Conservation (phyloP, 306 rosid genomes). For the Acacia melanoxylon region DNA sequence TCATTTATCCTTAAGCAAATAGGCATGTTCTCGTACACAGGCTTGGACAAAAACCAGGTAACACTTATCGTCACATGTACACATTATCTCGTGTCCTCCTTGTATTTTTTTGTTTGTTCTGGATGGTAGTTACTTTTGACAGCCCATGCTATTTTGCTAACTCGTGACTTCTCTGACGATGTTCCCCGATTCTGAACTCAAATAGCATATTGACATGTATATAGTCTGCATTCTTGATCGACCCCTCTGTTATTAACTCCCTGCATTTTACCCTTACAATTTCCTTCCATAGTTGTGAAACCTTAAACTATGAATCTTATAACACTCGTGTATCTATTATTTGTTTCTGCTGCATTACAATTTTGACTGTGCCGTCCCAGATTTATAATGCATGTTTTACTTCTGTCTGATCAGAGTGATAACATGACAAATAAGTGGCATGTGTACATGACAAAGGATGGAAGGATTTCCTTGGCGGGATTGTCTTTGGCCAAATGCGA, state of each 20-base stretch:
- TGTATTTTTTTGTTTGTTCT: neutral
- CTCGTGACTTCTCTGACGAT: neutral
- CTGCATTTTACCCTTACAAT: neutral
- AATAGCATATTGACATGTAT: neutral
- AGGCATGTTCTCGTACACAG: conserved; percentile 98
- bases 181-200: neutral
- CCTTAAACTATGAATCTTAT: neutral
- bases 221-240: neutral
- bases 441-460: conserved; percentile 97
- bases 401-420: conserved; percentile 61
- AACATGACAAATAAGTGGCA: conserved; percentile 96
- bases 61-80: neutral
- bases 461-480: conserved; percentile 96
- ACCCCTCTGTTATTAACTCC: neutral
- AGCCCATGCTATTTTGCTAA: neutral
- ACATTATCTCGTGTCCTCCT: conserved; percentile 8
- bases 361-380: conserved; percentile 15
- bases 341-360: conserved; percentile 16
- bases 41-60: conserved; percentile 86
- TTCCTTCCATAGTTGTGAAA: neutral
- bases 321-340: neutral
- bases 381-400: neutral
- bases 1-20: conserved; percentile 92
- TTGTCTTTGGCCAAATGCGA: conserved; percentile 86
- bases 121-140: neutral